phyloP scores from a whole-genome alignment of 2,329 filamentous ascomycete species.

The Cytospora chrysosperma region DNA sequence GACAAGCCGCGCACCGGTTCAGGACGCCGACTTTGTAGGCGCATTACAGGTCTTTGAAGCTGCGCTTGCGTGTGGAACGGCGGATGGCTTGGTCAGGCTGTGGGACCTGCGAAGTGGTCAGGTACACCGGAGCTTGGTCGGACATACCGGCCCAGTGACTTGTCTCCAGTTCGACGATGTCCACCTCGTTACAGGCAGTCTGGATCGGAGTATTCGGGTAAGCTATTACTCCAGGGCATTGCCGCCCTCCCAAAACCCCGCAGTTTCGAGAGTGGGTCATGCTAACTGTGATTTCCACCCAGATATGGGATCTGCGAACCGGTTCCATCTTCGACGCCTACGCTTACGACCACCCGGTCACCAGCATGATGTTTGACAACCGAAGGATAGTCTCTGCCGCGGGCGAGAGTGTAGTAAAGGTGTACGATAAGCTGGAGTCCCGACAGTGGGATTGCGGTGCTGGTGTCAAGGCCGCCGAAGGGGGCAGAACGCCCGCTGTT shows the following conservation, averaged over 20 bases:
- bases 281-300: background rate
- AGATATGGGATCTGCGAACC: slow-evolving; percentile 99
- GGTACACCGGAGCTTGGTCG: slow-evolving; percentile 93
- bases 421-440: slow-evolving; percentile 96
- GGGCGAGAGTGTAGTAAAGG: slow-evolving; percentile 90
- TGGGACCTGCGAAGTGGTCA: slow-evolving; percentile 97
- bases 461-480: slow-evolving; percentile 68
- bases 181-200: slow-evolving; percentile 88
- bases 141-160: slow-evolving; percentile 92
- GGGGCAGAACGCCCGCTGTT: slow-evolving; percentile 61
- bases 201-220: slow-evolving; percentile 91
- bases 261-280: background rate
- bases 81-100: slow-evolving; percentile 92
- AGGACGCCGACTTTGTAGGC: slow-evolving; percentile 86
- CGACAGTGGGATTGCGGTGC: slow-evolving; percentile 95
- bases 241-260: background rate
- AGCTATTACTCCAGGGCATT: slow-evolving; percentile 38
- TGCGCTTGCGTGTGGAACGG: slow-evolving; percentile 91
- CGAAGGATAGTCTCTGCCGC: slow-evolving; percentile 87
- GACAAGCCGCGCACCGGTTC: slow-evolving; percentile 62
- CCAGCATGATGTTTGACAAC: slow-evolving; percentile 95
- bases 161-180: slow-evolving; percentile 95
- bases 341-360: slow-evolving; percentile 88
- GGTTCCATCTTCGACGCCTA: slow-evolving; percentile 95
- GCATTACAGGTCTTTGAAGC: slow-evolving; percentile 95